Conservation (phyloP, 495 filamentous ascomycete genomes). For the Pseudotulostoma volvatum region DNA sequence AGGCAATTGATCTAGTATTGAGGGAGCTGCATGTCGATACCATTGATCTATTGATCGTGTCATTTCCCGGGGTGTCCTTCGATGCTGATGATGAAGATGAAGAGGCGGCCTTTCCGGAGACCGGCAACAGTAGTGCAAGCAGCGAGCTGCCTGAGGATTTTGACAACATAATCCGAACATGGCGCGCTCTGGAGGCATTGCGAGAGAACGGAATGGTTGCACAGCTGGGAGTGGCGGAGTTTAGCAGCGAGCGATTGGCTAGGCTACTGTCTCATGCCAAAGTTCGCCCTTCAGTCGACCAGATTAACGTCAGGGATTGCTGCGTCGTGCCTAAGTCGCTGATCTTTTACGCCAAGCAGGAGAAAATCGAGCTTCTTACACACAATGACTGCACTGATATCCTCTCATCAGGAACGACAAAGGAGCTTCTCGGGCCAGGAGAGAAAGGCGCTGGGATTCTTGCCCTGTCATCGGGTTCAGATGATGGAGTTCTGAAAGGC, state of each 20-base stretch:
- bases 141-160: constrained; percentile 30
- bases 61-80: constrained; percentile 85
- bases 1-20: constrained; percentile 64
- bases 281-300: constrained; percentile 70
- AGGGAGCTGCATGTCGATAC: constrained; percentile 56
- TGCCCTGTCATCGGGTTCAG: constrained; percentile 30
- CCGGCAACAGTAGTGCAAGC: constrained; percentile 23
- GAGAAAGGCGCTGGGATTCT: constrained; percentile 51
- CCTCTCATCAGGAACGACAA: constrained; percentile 63
- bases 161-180: constrained; percentile 56
- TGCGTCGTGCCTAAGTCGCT: constrained; percentile 88
- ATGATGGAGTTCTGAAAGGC: constrained; percentile 39
- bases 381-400: constrained; percentile 93
- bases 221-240: constrained; percentile 75
- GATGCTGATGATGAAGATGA: constrained; percentile 81
- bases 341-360: constrained; percentile 65
- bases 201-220: constrained; percentile 52
- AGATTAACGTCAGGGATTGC: constrained; percentile 95
- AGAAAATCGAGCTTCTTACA: constrained; percentile 75
- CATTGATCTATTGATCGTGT: constrained; percentile 81
- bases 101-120: constrained; percentile 41
- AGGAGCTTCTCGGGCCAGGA: constrained; percentile 59
- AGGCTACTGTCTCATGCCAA: constrained; percentile 47
- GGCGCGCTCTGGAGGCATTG: constrained; percentile 56
- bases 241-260: constrained; percentile 63